Evolutionary conservation across 1,284 basidiomycete species (phyloP).

Genomic region (Irpex sp.): DNA sequence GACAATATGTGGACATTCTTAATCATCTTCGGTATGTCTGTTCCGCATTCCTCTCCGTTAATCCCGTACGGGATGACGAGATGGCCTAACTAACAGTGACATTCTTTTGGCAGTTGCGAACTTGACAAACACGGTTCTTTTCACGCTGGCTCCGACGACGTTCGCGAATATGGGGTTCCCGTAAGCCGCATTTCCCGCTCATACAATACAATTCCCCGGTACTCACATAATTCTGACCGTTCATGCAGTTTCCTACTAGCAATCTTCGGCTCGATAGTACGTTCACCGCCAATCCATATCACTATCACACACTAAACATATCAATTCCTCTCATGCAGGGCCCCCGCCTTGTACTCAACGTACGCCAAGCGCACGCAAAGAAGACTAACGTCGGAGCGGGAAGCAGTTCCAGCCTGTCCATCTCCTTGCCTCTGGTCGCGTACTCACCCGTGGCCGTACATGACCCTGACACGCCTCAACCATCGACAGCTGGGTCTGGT

Average conservation of each 20-base stretch:
- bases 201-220: neutral
- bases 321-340: slow-evolving; percentile 14
- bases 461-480: neutral
- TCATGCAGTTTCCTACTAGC: slow-evolving; percentile 24
- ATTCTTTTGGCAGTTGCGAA: slow-evolving; percentile 19
- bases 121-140: slow-evolving; percentile 24
- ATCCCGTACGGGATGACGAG: neutral
- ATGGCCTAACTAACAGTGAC: neutral
- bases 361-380: slow-evolving; percentile 16
- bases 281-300: neutral
- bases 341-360: slow-evolving; percentile 24
- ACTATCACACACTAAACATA: neutral
- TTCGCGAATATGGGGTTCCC: slow-evolving; percentile 24
- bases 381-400: slow-evolving; percentile 4
- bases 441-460: slow-evolving; percentile 14
- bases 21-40: slow-evolving; percentile 22
- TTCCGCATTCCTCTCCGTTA: neutral
- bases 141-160: slow-evolving; percentile 22
- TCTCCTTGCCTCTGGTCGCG: slow-evolving; percentile 11
- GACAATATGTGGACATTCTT: slow-evolving; percentile 31
- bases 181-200: slow-evolving; percentile 13
- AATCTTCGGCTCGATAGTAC: slow-evolving; percentile 22
- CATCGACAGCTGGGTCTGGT: neutral
- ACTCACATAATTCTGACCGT: neutral
- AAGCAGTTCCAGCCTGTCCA: slow-evolving; percentile 8